Base-by-base conservation (phyloP, 148 eudicot species). In the Silene latifolia region DNA sequence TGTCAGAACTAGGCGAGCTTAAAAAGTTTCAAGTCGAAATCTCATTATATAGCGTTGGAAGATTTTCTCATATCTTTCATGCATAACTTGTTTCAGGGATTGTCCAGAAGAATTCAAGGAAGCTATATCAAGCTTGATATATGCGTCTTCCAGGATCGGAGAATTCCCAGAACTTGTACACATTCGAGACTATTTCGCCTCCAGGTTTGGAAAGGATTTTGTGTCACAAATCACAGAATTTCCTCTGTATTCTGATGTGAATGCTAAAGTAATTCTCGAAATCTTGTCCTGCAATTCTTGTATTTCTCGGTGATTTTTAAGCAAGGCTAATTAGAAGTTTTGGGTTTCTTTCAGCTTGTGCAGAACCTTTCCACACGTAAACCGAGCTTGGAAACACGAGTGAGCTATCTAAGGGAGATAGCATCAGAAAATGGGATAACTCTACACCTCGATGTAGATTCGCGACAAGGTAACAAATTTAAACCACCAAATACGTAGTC, bases 141-240 rank as follows among this genome's bases (percentile, higher is more conserved):
- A 64, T 70, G 88, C 86, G 17, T 85, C 93, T 59, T 72, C 89
- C 44, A 85, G 93, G 80, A 81, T 85, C 1, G 86, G 91, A 47
- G 88, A 83, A 62, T 82, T 86, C 59, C 91, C 91, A 53, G 89
- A 89, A 72, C 87, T 89, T 56, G 82, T 72, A 56, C 84, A 89
- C 66, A 56, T 85, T 54, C 82, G 89, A 35, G 76, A 76, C 4
- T 84, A 80, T 42, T 82, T 86, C 82, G 44, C 74, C 53, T 74
- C 82, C 13, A 81, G 70, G 23, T 86, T 72, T 71, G 93, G 93
- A 51, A 82, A 88, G 32, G 85, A 87, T 60, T 89, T 74, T 75
- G 76, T 77, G 23, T 21, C 76, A 67, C 74, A 76, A 61, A 81
- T 84, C 19, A 53, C 76, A 18, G 87, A 89, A 64, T 77, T 85